Conservation (phyloP, 495 filamentous ascomycete species). For the Chaetomium fimeti region DNA sequence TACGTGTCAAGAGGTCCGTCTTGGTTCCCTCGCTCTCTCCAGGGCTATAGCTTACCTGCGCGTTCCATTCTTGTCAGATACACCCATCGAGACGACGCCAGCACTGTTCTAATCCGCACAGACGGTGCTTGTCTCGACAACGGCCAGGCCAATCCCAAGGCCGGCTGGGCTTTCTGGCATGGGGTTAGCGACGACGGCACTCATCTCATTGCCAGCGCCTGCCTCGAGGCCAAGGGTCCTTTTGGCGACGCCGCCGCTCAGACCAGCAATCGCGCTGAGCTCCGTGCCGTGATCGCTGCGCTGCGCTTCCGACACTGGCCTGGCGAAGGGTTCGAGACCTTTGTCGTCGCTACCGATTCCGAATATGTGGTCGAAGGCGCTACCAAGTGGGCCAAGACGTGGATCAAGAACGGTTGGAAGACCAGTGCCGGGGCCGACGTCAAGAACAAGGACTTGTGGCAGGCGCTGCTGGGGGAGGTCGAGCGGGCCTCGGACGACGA, state of each 20-base stretch:
- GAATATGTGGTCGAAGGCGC: constrained; percentile 44
- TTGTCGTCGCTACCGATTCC: constrained; percentile 51
- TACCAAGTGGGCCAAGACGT: constrained; percentile 42
- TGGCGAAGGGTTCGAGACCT: constrained; percentile 38
- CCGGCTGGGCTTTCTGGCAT: constrained; percentile 39
- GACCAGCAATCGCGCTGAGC: constrained; percentile 49
- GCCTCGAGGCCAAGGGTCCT: constrained; percentile 39
- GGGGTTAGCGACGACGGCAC: constrained; percentile 14
- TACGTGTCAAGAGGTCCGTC: background rate
- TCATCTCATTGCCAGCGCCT: constrained; percentile 20
- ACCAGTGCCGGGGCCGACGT: constrained; percentile 27
- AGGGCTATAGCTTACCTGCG: background rate
- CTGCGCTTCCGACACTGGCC: constrained; percentile 39
- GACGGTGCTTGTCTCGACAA: constrained; percentile 45
- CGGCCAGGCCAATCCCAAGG: constrained; percentile 32
- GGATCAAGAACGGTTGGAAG: constrained; percentile 45
- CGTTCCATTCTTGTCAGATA: constrained; percentile 27
- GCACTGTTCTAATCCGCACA: constrained; percentile 27
- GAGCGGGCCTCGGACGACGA: constrained; percentile 28
- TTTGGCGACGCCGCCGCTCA: constrained; percentile 33
- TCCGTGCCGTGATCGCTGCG: constrained; percentile 44
- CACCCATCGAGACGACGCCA: constrained; percentile 29
- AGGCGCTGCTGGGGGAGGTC: constrained; percentile 41
- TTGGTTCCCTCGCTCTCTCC: no score
- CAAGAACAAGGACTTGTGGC: constrained; percentile 48